These are phyloP conservation scores for Ascochyta clinopodiicola DNA, from an alignment of 2,329 filamentous ascomycete genomes.

Conservation along the genomic window DNA sequence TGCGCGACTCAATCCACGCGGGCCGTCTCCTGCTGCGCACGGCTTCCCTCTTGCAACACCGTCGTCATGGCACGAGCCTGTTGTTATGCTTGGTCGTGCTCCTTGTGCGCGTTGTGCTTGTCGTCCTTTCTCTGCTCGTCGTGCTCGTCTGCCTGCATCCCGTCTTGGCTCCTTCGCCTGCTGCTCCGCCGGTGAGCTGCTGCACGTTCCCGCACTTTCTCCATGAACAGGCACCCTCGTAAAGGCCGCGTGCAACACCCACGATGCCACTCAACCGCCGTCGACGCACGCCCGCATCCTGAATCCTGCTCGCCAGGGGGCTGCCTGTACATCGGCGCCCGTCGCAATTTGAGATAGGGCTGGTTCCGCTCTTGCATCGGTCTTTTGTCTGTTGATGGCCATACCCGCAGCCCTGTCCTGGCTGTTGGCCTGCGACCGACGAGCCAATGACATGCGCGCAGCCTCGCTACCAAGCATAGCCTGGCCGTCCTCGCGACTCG, in stretches of 20 bases:
- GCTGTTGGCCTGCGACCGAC: constrained; percentile 35
- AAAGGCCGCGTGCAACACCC: constrained; percentile 1
- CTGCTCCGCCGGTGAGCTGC: constrained; percentile 18
- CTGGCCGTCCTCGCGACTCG: constrained; percentile 35
- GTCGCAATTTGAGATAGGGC: constrained; percentile 41
- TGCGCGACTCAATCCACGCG: constrained; percentile 22
- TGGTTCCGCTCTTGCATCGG: constrained; percentile 41
- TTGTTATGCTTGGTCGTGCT: constrained; percentile 6
- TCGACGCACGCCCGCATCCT: constrained; percentile 30
- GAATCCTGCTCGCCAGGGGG: constrained; percentile 28
- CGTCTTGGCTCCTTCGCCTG: not conserved
- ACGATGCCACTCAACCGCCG: not conserved
- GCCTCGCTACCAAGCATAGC: constrained; percentile 21
- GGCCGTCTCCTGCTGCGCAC: constrained; percentile 25
- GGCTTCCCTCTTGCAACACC: constrained; percentile 17
- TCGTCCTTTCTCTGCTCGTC: not conserved
- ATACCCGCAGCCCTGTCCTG: constrained; percentile 21
- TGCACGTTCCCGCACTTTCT: constrained; percentile 8
- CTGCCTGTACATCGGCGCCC: constrained; percentile 21
- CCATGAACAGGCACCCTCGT: constrained; percentile 5
- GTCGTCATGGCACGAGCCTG: constrained; percentile 27
- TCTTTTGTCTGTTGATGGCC: constrained; percentile 27
- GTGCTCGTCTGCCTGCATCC: too few relatives aligned
- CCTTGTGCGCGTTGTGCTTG: not conserved
- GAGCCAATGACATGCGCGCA: constrained; percentile 35